Conservation (phyloP, 768 basidiomycete species). For the Lactarius akahatsu region DNA sequence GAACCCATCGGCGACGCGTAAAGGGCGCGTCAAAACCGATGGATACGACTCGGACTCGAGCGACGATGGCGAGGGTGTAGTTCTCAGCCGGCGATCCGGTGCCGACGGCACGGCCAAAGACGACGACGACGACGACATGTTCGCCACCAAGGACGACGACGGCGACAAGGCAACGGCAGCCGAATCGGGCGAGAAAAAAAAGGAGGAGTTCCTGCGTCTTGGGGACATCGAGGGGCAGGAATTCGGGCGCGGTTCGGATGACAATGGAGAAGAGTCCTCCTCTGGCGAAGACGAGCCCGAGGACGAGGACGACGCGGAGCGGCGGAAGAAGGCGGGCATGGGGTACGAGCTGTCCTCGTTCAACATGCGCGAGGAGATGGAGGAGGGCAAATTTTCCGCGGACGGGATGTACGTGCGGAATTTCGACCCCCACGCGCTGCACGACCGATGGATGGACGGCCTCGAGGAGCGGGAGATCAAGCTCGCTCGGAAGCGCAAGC, state of each 20-base stretch:
- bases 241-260: slow-evolving; percentile 56
- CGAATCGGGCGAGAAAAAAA: slow-evolving; percentile 49
- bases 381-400: slow-evolving; percentile 94
- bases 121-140: slow-evolving; percentile 66
- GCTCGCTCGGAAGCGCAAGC: slow-evolving; percentile 72
- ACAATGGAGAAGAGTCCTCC: slow-evolving; percentile 38
- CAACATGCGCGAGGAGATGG: slow-evolving; percentile 99
- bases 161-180: slow-evolving; percentile 47
- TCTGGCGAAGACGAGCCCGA: slow-evolving; percentile 45
- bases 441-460: slow-evolving; percentile 97
- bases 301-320: slow-evolving; percentile 78
- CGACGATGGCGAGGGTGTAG: slow-evolving; percentile 94
- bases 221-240: slow-evolving; percentile 98
- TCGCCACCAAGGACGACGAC: slow-evolving; percentile 70
- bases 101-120: slow-evolving; percentile 47
- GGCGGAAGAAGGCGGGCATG: slow-evolving; percentile 82
- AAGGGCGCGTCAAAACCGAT: slow-evolving; percentile 76
- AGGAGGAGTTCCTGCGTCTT: slow-evolving; percentile 75
- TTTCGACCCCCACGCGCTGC: slow-evolving; percentile 85
- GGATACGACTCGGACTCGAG: slow-evolving; percentile 94
- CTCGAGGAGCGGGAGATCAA: slow-evolving; percentile 84
- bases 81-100: slow-evolving; percentile 61
- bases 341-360: slow-evolving; percentile 92
- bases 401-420: slow-evolving; percentile 87
- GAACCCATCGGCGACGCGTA: slow-evolving; percentile 56